Percentiles rank a stretch among this genome's conserved stretches.
phyloP scores from a whole-genome alignment of 31 red algal genomes.

The Odonthalia washingtoniensis region DNA sequence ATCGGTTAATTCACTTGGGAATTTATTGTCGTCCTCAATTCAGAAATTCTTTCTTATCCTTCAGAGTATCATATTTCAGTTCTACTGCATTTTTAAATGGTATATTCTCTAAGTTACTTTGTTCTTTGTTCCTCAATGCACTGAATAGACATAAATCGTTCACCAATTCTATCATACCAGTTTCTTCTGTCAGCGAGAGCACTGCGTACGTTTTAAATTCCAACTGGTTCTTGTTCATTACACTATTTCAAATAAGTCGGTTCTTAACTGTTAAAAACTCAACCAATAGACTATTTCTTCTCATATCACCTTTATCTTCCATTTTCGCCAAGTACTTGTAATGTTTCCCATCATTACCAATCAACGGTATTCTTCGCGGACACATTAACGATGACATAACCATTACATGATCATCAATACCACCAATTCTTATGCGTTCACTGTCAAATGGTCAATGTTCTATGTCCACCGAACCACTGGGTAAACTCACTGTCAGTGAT shows the following conservation, averaged over 20 bases:
- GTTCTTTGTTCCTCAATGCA: slow-evolving; percentile 55
- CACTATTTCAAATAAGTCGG: slow-evolving; percentile 71
- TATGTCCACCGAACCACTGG: neutral
- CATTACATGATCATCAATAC: slow-evolving; percentile 73
- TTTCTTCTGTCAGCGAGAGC: slow-evolving; percentile 91
- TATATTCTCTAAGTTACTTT: slow-evolving; percentile 28
- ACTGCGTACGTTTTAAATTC: slow-evolving; percentile 92
- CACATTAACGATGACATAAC: slow-evolving; percentile 95
- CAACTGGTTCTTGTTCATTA: slow-evolving; percentile 46
- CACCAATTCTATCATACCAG: slow-evolving; percentile 97
- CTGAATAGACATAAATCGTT: slow-evolving; percentile 81
- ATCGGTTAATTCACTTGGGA: slow-evolving; percentile 81
- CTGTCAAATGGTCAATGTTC: slow-evolving; percentile 54
- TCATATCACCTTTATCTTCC: slow-evolving; percentile 93
- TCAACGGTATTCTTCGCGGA: slow-evolving; percentile 81
- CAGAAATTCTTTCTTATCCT: slow-evolving; percentile 59
- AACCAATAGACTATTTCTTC: slow-evolving; percentile 92
- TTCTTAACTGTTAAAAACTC: slow-evolving; percentile 93
- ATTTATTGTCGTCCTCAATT: slow-evolving; percentile 76
- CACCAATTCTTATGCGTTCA: slow-evolving; percentile 62
- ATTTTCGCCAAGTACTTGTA: slow-evolving; percentile 87
- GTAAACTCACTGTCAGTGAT: slow-evolving; percentile 56
- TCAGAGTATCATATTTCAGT: slow-evolving; percentile 54
- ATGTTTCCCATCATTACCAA: slow-evolving; percentile 80
- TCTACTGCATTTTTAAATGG: slow-evolving; percentile 57